phyloP scores from a whole-genome alignment of 2,329 filamentous ascomycete genomes.

The Monosporascus cannonballus region DNA sequence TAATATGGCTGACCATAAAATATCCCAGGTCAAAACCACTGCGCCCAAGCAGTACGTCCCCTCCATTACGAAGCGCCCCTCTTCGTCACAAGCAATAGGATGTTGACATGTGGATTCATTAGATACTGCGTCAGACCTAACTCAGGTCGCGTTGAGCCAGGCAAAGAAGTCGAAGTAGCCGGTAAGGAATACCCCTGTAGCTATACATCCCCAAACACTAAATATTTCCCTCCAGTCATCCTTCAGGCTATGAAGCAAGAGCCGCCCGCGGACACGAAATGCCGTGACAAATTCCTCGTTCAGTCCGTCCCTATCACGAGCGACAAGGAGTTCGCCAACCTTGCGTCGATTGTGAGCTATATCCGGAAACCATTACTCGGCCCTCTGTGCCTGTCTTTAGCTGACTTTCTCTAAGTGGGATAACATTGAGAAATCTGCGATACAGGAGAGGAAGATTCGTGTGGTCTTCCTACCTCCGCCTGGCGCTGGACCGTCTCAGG shows the following conservation, averaged over 20 bases:
- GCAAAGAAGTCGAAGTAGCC: constrained; percentile 84
- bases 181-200: constrained; percentile 50
- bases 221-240: constrained; percentile 56
- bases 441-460: constrained; percentile 93
- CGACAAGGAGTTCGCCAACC: constrained; percentile 77
- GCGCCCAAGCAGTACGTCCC: constrained; percentile 89
- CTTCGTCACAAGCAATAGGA: constrained; percentile 10
- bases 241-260: constrained; percentile 98
- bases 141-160: constrained; percentile 89
- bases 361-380: constrained; percentile 9
- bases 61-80: constrained; percentile 7
- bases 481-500: constrained; percentile 28
- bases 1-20: constrained; percentile 23
- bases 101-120: constrained; percentile 19
- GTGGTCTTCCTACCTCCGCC: constrained; percentile 74
- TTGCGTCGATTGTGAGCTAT: constrained; percentile 67
- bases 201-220: constrained; percentile 13
- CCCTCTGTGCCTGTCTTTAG: constrained; percentile 15
- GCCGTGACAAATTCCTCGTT: constrained; percentile 95
- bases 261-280: constrained; percentile 77
- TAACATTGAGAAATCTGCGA: constrained; percentile 67
- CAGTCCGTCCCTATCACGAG: constrained; percentile 80
- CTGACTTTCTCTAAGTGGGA: constrained; percentile 56
- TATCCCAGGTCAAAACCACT: constrained; percentile 86
- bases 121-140: constrained; percentile 98